Evolutionary conservation across 257 asterid genomes (phyloP).

Genomic region (Ocimum tenuiflorum): DNA sequence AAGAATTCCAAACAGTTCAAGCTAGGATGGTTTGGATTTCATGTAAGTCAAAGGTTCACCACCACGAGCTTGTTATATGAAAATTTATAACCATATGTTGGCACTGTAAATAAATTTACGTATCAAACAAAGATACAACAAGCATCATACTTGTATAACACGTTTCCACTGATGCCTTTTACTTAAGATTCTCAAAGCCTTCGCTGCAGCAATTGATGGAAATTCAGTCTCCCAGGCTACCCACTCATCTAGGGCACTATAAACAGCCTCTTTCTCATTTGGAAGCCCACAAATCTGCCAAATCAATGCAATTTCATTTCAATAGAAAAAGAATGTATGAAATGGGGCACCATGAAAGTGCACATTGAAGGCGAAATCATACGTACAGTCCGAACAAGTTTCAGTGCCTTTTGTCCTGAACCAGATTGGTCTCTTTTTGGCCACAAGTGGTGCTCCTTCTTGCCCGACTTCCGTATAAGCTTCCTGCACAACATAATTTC

Average conservation of each 20-base stretch:
- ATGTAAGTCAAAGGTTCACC: not conserved
- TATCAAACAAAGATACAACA: not conserved
- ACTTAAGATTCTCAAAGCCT: slow-evolving; percentile 67
- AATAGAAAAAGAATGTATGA: not conserved
- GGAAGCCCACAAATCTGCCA: slow-evolving; percentile 74
- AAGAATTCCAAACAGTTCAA: no score
- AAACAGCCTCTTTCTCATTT: slow-evolving; percentile 73
- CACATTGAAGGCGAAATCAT: not conserved
- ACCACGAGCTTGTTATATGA: not conserved
- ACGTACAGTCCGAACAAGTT: slow-evolving; percentile 64
- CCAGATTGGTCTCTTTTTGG: slow-evolving; percentile 64
- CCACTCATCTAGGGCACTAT: slow-evolving; percentile 76
- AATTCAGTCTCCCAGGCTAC: slow-evolving; percentile 93
- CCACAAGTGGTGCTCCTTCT: slow-evolving; percentile 85
- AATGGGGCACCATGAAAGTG: no score
- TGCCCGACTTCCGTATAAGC: slow-evolving; percentile 31
- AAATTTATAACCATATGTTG: no score
- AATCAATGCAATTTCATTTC: not conserved
- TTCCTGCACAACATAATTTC: slow-evolving; percentile 26
- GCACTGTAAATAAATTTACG: not conserved
- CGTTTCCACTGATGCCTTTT: slow-evolving; percentile 66
- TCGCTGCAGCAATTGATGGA: slow-evolving; percentile 91
- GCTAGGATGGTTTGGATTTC: no score
- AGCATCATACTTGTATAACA: slow-evolving; percentile 57
- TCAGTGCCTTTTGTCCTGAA: slow-evolving; percentile 77